Conservation (phyloP, 2,329 filamentous ascomycete species). For the Diaporthe caulivora region DNA sequence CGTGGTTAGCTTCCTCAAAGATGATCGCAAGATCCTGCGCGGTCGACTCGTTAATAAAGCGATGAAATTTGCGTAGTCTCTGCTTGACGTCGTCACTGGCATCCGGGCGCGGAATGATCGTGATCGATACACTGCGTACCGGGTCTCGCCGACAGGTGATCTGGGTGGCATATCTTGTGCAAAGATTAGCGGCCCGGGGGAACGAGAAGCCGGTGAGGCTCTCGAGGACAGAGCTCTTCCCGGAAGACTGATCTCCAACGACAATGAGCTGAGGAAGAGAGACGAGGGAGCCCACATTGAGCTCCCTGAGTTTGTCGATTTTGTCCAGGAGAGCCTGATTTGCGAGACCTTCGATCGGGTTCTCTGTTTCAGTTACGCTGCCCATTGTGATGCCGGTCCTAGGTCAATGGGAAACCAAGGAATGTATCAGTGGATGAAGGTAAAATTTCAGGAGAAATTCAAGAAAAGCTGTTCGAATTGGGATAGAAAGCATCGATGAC, state of each 20-base stretch:
- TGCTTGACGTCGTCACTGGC: slow-evolving; percentile 42
- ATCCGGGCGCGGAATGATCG: slow-evolving; percentile 54
- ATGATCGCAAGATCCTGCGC: slow-evolving; percentile 51
- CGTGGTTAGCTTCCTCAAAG: slow-evolving; percentile 57
- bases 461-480: background rate
- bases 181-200: slow-evolving; percentile 57
- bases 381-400: background rate
- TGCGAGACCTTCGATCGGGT: slow-evolving; percentile 36
- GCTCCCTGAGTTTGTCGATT: slow-evolving; percentile 46
- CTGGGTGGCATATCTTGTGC: slow-evolving; percentile 63
- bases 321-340: slow-evolving; percentile 44
- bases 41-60: slow-evolving; percentile 52
- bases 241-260: slow-evolving; percentile 86
- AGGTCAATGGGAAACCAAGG: background rate
- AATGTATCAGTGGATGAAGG: background rate
- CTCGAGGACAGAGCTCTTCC: slow-evolving; percentile 87
- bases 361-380: background rate
- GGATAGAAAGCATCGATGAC: background rate
- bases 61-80: slow-evolving; percentile 47
- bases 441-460: no score
- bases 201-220: slow-evolving; percentile 66
- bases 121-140: slow-evolving; percentile 52
- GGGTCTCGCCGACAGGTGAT: slow-evolving; percentile 57
- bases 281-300: slow-evolving; percentile 44
- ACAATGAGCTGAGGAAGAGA: slow-evolving; percentile 75